Evolutionary conservation across 2,329 filamentous ascomycete genomes (phyloP), one percentile per base, ranked within the genome.

Genomic region (Fonsecaea pugnacius): DNA sequence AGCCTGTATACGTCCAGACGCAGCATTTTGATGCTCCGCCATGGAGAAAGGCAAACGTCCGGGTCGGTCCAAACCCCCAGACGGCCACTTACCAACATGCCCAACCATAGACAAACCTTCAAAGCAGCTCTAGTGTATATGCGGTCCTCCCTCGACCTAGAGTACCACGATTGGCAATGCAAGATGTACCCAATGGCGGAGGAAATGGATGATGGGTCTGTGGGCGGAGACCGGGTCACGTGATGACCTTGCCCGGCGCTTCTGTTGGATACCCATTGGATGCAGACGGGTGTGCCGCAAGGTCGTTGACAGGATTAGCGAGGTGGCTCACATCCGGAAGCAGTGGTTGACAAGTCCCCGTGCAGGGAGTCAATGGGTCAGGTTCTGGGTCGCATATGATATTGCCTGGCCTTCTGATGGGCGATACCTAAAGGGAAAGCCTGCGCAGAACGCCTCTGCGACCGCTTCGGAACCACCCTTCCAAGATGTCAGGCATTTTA

Each of bases 21-120:
- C 36, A 46, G 46, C 53, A 55, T 51, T 58, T 62, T 57, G 59
- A 64, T 46, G 58, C 46, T 58, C 57, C 64, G 58, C 57, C 43
- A 56, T 60, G 57, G 57, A 33, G 38, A 14, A n/a, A 38, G 40
- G 40, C 36, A 36, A 38, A 36, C 48, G 8, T 24, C 50, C 33
- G 12, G 48, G 38, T 38, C 32, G 14, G 32, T 32, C 38, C 24
- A 64, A 40, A 14, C 33, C 55, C 30, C 48, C 51, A 50, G 24
- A 18, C 24, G 56, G 18, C 61, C 40, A 54, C 46, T 59, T 64
- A 36, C 51, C 61, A 40, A 40, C 24, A 33, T 9, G 18, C 35
- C 52, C 40, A 60, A 56, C 57, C 48, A 46, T 50, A 21, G 36
- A 40, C 40, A 55, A 54, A 58, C 30, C 40, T 52, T 52, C 35